Evolutionary conservation across 345 rosid species (phyloP).

Genomic region (Balakata baccata): DNA sequence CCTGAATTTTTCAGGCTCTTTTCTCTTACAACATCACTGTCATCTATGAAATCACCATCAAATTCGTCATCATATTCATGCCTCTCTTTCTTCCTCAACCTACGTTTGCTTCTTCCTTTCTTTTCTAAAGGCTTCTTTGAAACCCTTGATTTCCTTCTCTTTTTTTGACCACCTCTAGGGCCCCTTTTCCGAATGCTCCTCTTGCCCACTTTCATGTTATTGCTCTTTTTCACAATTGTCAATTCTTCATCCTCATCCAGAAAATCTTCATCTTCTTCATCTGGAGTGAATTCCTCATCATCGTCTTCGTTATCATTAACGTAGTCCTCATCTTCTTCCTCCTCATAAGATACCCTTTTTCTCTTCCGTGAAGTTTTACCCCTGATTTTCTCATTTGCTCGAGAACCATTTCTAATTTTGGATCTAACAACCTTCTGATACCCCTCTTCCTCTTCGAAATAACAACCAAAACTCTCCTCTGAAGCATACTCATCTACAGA

Average conservation of each 20-base stretch:
- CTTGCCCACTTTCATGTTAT: conserved; percentile 31
- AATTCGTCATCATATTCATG: conserved; percentile 37
- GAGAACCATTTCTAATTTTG: conserved; percentile 35
- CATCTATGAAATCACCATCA: conserved; percentile 51
- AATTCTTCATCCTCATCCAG: conserved; percentile 70
- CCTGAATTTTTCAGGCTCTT: conserved; percentile 36
- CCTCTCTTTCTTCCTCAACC: conserved; percentile 47
- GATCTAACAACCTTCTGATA: conserved; percentile 41
- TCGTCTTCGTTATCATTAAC: conserved; percentile 46
- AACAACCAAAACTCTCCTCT: conserved; percentile 44
- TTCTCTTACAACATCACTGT: conserved; percentile 32
- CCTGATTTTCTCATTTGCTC: conserved; percentile 15
- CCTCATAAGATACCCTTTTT: conserved; percentile 16
- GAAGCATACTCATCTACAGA: conserved; percentile 52
- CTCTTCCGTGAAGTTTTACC: conserved; percentile 29
- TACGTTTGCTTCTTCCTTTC: conserved; percentile 40
- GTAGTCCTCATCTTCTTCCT: conserved; percentile 41
- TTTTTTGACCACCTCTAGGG: conserved; percentile 36
- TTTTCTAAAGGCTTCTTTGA: conserved; percentile 39
- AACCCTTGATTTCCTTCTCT: conserved; percentile 41
- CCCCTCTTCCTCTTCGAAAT: conserved; percentile 33
- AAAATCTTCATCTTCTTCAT: conserved; percentile 43
- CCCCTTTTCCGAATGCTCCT: conserved; percentile 33
- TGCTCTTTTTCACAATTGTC: conserved; percentile 32
- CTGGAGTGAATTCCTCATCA: conserved; percentile 60